Conservation (phyloP, 306 rosid species). For the Sicyos edulis region DNA sequence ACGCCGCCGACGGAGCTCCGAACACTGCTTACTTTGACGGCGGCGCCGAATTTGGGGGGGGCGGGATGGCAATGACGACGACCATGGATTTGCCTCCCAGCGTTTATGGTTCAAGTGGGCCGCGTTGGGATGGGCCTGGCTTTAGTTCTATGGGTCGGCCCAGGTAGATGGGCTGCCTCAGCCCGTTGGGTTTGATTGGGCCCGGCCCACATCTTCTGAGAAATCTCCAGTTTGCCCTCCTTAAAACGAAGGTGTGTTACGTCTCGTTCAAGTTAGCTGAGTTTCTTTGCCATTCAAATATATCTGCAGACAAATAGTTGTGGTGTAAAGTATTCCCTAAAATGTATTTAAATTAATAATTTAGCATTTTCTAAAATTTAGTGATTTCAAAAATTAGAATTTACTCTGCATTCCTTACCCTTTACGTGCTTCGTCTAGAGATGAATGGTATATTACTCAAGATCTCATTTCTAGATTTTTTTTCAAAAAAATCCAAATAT, state of each 20-base stretch:
- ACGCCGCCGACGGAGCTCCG: conserved; percentile 15
- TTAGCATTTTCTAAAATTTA: not conserved
- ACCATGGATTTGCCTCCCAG: conserved; percentile 40
- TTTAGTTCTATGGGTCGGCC: conserved; percentile 40
- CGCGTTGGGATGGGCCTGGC: conserved; percentile 52
- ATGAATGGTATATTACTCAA: too few relatives aligned
- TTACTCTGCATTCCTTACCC: too few relatives aligned
- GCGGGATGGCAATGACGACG: conserved; percentile 33
- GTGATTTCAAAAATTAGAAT: too few relatives aligned
- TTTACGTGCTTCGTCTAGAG: too few relatives aligned
- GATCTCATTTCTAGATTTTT: too few relatives aligned
- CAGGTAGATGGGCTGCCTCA: conserved; percentile 8
- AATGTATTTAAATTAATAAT: not conserved
- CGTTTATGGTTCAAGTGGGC: conserved; percentile 54
- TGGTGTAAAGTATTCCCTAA: not conserved
- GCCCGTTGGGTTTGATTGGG: not conserved
- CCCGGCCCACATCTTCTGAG: not conserved
- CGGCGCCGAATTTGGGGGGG: conserved; percentile 17
- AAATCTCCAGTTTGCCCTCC: not conserved
- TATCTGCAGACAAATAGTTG: not conserved
- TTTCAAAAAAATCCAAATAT: too few relatives aligned
- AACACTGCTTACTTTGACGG: conserved; percentile 27
- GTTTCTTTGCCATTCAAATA: not conserved
- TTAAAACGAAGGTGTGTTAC: not conserved
- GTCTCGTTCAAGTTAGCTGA: not conserved